Evolutionary conservation across 1,284 basidiomycete genomes (phyloP), one percentile per base, ranked within the genome.

Genomic region (Malassezia cuniculi): DNA sequence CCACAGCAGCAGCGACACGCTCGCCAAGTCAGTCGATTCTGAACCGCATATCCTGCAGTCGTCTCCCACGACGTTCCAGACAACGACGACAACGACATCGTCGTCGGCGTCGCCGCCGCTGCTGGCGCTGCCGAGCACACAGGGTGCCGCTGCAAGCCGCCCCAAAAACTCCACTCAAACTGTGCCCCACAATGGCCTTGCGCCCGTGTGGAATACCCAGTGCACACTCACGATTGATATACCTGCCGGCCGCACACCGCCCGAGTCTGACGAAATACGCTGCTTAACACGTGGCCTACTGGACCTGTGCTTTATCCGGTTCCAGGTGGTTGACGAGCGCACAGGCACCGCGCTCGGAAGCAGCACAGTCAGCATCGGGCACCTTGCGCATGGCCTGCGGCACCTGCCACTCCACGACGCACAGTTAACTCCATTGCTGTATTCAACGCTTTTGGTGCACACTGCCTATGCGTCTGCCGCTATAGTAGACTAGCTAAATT

Each of bases 321-420:
- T 66, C 34, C 54, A 65, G 44, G 52, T 61, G 15, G 54, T 44
- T 29, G 58, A 62, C 27, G 55, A 61, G n/a, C 38, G 21, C 39
- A 39, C 8, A 9, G 34, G 29, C 20, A 36, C 25, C 10, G 24
- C 27, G 22, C 19, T 47, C n/a, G 44, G 26, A 9, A 36, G 40
- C 3, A 31, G 31, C 18, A 47, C 50, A n/a, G 34, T 50, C n/a
- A 34, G 27, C 26, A 27, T 40, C 19, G 44, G 58, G 50, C 12
- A 51, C 48, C 6, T 59, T 36, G 20, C 52, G 36, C 41, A 46
- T n/a, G 60, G 63, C 1, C 60, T 59, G 28, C 50, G 57, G 4
- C 63, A 66, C 27, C 30, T 66, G 10, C 54, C 63, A 4, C 41
- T 66, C 29, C 55, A 65, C 39, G 63, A 64, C 28, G 40, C 45